Base-by-base conservation (phyloP, 805 yeast genomes). In the Torulaspora gathmanii region DNA sequence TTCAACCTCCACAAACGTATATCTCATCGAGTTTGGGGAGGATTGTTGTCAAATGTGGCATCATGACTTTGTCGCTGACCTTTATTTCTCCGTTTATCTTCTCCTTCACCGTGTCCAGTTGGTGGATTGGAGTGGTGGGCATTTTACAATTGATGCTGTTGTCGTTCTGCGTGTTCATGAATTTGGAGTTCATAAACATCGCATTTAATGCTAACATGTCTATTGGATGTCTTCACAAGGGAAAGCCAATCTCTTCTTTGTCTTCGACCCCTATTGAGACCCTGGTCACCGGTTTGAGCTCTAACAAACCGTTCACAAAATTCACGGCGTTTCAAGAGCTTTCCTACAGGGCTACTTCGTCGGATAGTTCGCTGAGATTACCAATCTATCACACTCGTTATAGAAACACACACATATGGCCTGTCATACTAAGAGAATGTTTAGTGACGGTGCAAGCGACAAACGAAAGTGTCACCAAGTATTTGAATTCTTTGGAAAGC, bases 241-340 rank as follows among this genome's bases (percentile, higher is more conserved):
- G 77, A 15, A 77, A 76, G 46, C 78, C 86, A 15, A 70, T 85
- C 7, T 76, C 68, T 1, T 48, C 83, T 36, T 63, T 77, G 10
- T 74, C 78, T 23, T 73, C 83, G 12, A 67, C 81, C 0, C 89
- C 87, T 6, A 68, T 81, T 39, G 77, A 74, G 41, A 81, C 89
- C 1, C 64, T 85, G 30, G 60, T 84, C 10, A 71, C 81, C 3
- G 91, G 91, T 0, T 69, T 85, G 49, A 72, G 74, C 40, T 80
- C 81, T 28, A 60, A 64, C 25, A 71, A 70, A 40, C 70, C 69
- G 9, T 70, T 78, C 44, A 75, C 77, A 1, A 74, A 79, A 47
- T 59, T 80, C 47, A 79, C 88, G 1, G 89, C 91, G 2, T 83
- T 79, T 65, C 91, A 85, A 64, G 93, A 85, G 57, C 68, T 84